phyloP scores from a whole-genome alignment of 306 rosid species.

The Cucurbita ficifolia region DNA sequence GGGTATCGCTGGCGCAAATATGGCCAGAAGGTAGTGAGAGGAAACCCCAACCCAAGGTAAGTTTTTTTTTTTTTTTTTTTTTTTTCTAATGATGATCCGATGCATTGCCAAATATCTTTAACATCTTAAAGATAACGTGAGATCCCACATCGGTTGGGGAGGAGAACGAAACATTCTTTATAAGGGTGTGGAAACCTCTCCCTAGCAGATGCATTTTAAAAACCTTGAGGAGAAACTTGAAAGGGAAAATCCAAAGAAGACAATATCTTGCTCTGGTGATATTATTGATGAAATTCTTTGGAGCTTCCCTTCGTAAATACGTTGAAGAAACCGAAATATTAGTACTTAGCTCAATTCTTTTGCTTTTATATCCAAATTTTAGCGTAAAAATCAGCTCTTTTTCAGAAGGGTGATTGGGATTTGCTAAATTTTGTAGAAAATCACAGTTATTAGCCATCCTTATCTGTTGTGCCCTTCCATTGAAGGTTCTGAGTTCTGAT shows the following conservation, averaged over 20 bases:
- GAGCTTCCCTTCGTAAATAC: not conserved
- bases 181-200: too few species aligned
- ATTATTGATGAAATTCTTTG: not conserved
- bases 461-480: conserved; percentile 6
- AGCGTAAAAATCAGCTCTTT: not conserved
- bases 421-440: too few species aligned
- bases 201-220: too few species aligned
- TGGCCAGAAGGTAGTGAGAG: conserved; percentile 98
- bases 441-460: not conserved
- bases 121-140: too few species aligned
- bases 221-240: too few species aligned
- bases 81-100: not conserved
- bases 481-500: not conserved
- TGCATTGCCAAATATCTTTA: not conserved
- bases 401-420: too few species aligned
- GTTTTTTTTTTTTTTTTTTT: conserved; percentile 8
- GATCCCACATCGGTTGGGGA: too few species aligned
- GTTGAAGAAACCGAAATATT: not conserved
- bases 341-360: not conserved
- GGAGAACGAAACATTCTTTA: too few species aligned
- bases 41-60: conserved; percentile 98
- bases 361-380: not conserved
- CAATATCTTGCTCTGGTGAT: not conserved
- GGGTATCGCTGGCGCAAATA: conserved; percentile 99
- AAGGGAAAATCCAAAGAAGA: too few species aligned